Conservation (phyloP, 352 stramenopile species). For the Plasmopara muralis region DNA sequence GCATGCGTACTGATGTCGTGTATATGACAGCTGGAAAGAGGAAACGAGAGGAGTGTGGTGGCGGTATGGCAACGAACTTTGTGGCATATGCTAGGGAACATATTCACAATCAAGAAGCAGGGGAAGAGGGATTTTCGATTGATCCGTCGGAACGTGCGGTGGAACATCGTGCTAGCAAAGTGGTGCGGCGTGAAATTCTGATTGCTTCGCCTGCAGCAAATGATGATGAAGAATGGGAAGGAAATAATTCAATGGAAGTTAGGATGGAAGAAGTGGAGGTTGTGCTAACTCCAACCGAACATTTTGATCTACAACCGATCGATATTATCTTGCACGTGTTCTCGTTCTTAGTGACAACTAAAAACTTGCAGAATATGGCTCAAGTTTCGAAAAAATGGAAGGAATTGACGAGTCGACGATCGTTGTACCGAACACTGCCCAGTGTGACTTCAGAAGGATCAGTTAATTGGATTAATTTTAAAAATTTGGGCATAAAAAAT, state of each 20-base stretch:
- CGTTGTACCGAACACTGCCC: conserved; percentile 59
- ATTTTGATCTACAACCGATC: conserved; percentile 81
- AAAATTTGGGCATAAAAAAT: conserved; percentile 86
- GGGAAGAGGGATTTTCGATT: conserved; percentile 80
- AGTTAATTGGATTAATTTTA: conserved; percentile 85
- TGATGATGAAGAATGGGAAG: conserved; percentile 75
- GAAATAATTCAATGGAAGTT: conserved; percentile 23
- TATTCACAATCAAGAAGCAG: conserved; percentile 69
- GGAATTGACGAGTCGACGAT: conserved; percentile 62
- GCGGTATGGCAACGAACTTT: conserved; percentile 29
- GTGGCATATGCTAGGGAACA: conserved; percentile 74
- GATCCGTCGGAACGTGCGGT: conserved; percentile 78
- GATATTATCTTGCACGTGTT: conserved; percentile 87
- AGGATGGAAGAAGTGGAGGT: conserved; percentile 32
- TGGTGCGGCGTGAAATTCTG: conserved; percentile 77
- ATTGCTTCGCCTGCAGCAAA: conserved; percentile 73
- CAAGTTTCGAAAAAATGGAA: conserved; percentile 77
- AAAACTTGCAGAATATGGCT: conserved; percentile 64
- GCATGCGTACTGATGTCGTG: conserved; percentile 1
- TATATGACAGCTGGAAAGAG: conserved; percentile 17
- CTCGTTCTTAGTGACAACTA: conserved; percentile 70
- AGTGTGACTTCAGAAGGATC: conserved; percentile 64
- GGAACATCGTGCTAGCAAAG: conserved; percentile 77
- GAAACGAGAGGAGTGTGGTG: conserved; percentile 21
- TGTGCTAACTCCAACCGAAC: conserved; percentile 40